A percentile compares a stretch with the other conserved stretches of the same genome.
Conservation (phyloP, 2,329 filamentous ascomycete genomes). For the Raffaelea arxii region DNA sequence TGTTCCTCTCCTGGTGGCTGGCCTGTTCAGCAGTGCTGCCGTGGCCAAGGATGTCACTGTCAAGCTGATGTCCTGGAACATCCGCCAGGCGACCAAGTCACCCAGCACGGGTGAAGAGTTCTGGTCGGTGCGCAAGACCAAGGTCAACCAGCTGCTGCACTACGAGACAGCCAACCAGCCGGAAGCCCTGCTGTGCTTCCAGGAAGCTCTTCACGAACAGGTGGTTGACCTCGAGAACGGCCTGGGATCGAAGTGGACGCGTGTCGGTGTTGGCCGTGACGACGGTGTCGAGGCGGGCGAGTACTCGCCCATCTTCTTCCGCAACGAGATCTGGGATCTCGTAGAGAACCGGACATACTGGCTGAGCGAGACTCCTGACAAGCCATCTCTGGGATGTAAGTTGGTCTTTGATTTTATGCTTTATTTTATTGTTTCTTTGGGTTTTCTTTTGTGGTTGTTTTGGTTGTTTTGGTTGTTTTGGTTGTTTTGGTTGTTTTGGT, state of each 20-base stretch:
- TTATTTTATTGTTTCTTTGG: too few relatives aligned
- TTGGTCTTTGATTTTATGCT: too few relatives aligned
- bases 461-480: too few relatives aligned
- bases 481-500: too few relatives aligned
- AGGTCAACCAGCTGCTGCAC: background rate
- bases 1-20: background rate
- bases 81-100: background rate
- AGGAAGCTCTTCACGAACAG: background rate
- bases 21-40: background rate
- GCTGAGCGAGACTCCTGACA: background rate
- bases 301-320: background rate
- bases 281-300: background rate
- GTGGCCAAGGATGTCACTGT: background rate
- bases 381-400: background rate
- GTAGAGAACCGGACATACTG: background rate
- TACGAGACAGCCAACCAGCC: background rate
- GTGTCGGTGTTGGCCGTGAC: background rate
- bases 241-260: background rate
- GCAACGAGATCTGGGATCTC: background rate
- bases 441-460: too few relatives aligned
- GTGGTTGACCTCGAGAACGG: background rate
- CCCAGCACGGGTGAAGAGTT: background rate
- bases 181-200: background rate
- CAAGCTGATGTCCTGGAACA: background rate
- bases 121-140: background rate